Evolutionary conservation across 129 eudicot species (phyloP), one percentile per base, ranked within the genome.

Genomic region (Mikania micrantha): DNA sequence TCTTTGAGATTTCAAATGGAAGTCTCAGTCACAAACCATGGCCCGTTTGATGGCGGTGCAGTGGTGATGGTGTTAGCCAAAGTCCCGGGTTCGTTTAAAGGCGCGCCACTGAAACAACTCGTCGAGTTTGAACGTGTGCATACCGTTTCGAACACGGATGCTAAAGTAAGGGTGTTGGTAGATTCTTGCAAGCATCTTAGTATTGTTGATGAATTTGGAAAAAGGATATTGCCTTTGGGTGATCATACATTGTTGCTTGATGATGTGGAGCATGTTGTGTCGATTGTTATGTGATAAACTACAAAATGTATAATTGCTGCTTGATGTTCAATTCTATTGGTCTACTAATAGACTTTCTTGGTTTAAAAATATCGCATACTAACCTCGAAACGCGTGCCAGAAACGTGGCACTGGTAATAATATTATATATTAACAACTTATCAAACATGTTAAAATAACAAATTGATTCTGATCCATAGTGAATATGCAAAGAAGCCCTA

Each of bases 171-270:
- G 35, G 60, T 87, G 34, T 7, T 75, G 15, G 80, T 94, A 3
- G 88, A 86, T 76, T 87, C 95, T 1, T 94, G 99, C 65, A 74
- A 83, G 64, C 90, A 85, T 79, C 80, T 89, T 69, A 86, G 97
- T 76, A 60, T 85, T 50, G 92, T 80, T 1, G 61, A 83, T 66
- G 85, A 83, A 71, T 69, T 69, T 56, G 99, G 99, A 10, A 75
- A 74, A 64, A 63, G 62, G 70, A 78, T 94, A 69, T 71, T 94
- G 79, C 90, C 93, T 4, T 60, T 83, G 42, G 99, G 99, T 56
- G 85, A 89, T 72, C 90, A 82, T 79, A 25, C 75, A 3, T 62
- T 94, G 56, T 53, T 77, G 36, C 38, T 85, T 2, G 88, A 71
- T 48, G 84, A 76, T 61, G 25, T 80, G 13, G 78, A 84, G 80